Evolutionary conservation across 1,139 yeast genomes (phyloP).

Genomic region (Kodamaea sp.): DNA sequence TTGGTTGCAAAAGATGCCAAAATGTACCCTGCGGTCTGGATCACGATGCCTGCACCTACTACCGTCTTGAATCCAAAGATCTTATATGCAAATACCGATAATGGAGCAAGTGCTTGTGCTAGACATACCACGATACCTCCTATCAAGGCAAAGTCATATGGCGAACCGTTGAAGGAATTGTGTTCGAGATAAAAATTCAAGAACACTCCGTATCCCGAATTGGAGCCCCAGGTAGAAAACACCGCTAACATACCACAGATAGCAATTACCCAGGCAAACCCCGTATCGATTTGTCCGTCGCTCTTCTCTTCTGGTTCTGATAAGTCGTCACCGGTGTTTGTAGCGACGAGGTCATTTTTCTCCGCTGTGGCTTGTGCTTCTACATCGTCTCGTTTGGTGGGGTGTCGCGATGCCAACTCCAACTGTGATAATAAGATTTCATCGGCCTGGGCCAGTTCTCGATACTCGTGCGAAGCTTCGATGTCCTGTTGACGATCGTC

Average conservation of each 20-base stretch:
- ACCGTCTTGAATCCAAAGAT: slow-evolving; percentile 34
- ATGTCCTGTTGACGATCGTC: slow-evolving; percentile 31
- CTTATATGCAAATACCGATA: slow-evolving; percentile 38
- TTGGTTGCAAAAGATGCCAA: slow-evolving; percentile 64
- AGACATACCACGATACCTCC: slow-evolving; percentile 65
- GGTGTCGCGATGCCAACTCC: slow-evolving; percentile 17
- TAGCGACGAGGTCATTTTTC: no score
- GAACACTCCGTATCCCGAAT: slow-evolving; percentile 69
- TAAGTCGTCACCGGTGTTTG: no score
- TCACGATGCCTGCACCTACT: slow-evolving; percentile 48
- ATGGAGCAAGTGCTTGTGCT: slow-evolving; percentile 61
- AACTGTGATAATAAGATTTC: slow-evolving; percentile 24
- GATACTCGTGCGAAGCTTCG: slow-evolving; percentile 13
- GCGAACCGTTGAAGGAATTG: slow-evolving; percentile 52
- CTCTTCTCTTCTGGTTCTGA: slow-evolving; percentile 5
- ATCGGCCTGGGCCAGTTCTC: slow-evolving; percentile 26
- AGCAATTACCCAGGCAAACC: slow-evolving; percentile 71
- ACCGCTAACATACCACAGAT: slow-evolving; percentile 48
- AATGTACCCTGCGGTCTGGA: slow-evolving; percentile 59
- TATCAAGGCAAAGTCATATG: slow-evolving; percentile 64
- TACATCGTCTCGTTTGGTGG: slow-evolving; percentile 9
- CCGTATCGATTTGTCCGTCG: slow-evolving; percentile 62
- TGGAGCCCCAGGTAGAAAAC: slow-evolving; percentile 74
- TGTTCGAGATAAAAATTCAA: slow-evolving; percentile 52
- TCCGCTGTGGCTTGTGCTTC: slow-evolving; percentile 12